Conservation (phyloP, 78 protist species). For the Pigoraptor vietnamica region DNA sequence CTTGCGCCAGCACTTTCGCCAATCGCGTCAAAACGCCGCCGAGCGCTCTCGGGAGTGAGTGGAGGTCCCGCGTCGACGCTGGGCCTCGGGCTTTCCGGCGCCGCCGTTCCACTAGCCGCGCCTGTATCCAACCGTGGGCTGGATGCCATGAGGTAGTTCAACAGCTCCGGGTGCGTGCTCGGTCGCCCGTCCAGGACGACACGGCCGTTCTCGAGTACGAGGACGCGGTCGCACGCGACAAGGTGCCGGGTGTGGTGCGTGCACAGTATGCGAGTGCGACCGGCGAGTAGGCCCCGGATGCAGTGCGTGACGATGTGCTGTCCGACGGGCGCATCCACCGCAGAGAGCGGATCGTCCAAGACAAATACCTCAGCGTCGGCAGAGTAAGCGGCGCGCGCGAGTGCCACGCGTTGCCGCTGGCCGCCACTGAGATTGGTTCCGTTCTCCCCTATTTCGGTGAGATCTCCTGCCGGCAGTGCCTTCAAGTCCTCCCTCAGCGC, state of each 20-base stretch:
- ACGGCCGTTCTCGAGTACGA: conserved; percentile 55
- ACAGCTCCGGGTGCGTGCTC: not conserved
- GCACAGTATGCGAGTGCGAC: conserved; percentile 38
- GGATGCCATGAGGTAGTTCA: not conserved
- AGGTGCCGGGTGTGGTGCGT: conserved; percentile 52
- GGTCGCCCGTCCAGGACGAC: not conserved
- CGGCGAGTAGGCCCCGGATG: not conserved
- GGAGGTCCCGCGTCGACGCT: not conserved
- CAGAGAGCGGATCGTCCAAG: conserved; percentile 75
- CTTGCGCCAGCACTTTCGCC: not conserved
- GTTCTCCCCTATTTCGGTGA: conserved; percentile 59
- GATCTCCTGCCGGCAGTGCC: conserved; percentile 45
- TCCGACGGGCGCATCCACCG: not conserved
- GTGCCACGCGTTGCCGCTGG: conserved; percentile 58
- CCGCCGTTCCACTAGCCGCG: too few relatives aligned
- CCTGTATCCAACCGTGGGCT: not conserved
- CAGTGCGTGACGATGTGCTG: not conserved
- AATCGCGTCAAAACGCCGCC: not conserved
- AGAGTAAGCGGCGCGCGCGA: conserved; percentile 72
- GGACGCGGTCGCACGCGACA: conserved; percentile 21
- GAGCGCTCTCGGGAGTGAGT: not conserved
- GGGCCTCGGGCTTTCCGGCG: too few relatives aligned
- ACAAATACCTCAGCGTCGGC: conserved; percentile 65
- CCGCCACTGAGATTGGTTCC: conserved; percentile 73
- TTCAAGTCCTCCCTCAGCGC: conserved; percentile 33